Conservation (phyloP, 495 filamentous ascomycete species). For the Chaetomium fimeti region DNA sequence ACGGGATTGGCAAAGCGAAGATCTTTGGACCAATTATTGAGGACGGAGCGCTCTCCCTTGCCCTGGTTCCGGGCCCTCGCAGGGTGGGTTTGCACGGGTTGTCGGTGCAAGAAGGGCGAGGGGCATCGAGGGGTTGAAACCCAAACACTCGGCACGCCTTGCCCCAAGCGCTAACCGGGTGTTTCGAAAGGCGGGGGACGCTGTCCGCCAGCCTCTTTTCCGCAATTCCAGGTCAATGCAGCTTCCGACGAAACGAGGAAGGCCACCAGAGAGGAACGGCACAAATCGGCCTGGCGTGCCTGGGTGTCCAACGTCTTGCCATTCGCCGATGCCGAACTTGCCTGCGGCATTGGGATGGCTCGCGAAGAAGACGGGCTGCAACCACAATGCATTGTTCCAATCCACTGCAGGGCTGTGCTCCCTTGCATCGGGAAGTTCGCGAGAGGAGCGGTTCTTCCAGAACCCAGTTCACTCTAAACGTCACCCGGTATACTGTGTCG, state of each 20-base stretch:
- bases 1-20: conserved; percentile 6
- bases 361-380: background rate
- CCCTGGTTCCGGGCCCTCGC: background rate
- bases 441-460: no score
- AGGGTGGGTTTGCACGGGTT: background rate
- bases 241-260: conserved; percentile 10
- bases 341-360: background rate
- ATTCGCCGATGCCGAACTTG: background rate
- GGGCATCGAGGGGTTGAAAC: conserved; percentile 18
- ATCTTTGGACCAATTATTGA: conserved; percentile 4
- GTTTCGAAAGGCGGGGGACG: conserved; percentile 11
- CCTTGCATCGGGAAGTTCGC: no score
- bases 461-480: no score
- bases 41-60: background rate
- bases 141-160: conserved; percentile 15
- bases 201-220: background rate
- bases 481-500: no score
- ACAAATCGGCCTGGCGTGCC: background rate
- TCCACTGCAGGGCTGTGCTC: conserved; percentile 12
- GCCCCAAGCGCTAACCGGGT: background rate
- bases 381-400: conserved; percentile 11
- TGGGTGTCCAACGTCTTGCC: background rate
- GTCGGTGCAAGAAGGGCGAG: background rate
- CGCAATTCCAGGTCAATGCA: conserved; percentile 11
- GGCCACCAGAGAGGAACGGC: background rate